Base-by-base conservation (phyloP, 495 filamentous ascomycete species). In the Elaphomyces granulatus region DNA sequence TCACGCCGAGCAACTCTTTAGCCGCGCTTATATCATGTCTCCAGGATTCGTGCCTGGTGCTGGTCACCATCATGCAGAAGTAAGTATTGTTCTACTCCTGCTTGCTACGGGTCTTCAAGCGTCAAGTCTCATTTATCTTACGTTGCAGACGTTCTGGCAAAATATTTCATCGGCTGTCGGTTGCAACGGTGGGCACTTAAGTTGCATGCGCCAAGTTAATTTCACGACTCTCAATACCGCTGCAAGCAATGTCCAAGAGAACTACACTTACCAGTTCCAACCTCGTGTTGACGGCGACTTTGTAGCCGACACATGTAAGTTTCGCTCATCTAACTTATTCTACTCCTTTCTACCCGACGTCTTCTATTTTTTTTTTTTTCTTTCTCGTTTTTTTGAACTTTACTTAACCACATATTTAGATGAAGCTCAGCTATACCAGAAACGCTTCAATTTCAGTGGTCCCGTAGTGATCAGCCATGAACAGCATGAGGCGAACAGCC, bases 241-340 rank as follows among this genome's bases (percentile, higher is more conserved):
- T 6, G 51, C 53, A 6, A 51, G 16, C 23, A 48, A 51, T 30
- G 36, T 53, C 35, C 41, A 47, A 4, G 38, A 33, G 2, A 28
- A 38, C 8, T 57, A 60, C 34, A 45, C 43, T n/a, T 61, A 59
- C 42, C 54, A 59, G 40, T 55, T 61, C 36, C 56, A 61, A 44
- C 58, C 58, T 8, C 49, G 56, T 8, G 58, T 59, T 1, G 58
- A 61, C 37, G 58, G 55, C 3, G 53, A 61, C 44, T 48, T 61
- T 37, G 44, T 61, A 32, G 54, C 49, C 6, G 56, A 61, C 33
- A 59, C 56, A 2, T 61, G 38, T 38, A 39, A 19, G 15, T 23
- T 20, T 20, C n/a, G n/a, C 17, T 10, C 17, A 20, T 16, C 10
- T 8, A 20, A 20, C 7, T 20, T 10, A 16, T 19, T 19, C 6